These are phyloP conservation scores for Orbilia brochopaga DNA, from an alignment of 2,329 filamentous ascomycete species.

Conservation along the genomic window DNA sequence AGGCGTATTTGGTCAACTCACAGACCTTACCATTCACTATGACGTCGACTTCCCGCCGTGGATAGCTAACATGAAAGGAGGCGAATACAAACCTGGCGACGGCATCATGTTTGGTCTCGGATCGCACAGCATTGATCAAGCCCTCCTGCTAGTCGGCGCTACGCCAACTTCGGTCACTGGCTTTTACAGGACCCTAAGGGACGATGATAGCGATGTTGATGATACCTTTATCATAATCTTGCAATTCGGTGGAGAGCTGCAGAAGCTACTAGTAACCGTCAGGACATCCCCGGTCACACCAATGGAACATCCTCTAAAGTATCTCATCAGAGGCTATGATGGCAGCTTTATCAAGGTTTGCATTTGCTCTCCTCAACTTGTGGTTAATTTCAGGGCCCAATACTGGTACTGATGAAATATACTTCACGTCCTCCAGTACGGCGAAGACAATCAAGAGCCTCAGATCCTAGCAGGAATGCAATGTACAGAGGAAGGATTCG, in stretches of 20 bases:
- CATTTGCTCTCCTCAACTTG: background rate
- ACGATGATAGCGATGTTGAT: slow-evolving; percentile 54
- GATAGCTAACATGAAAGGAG: slow-evolving; percentile 52
- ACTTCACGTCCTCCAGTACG: slow-evolving; percentile 19
- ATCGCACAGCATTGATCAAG: slow-evolving; percentile 58
- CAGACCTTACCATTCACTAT: slow-evolving; percentile 53
- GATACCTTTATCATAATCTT: slow-evolving; percentile 53
- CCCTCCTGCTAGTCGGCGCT: slow-evolving; percentile 57
- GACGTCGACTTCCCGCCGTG: slow-evolving; percentile 52
- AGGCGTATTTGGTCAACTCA: slow-evolving; percentile 51
- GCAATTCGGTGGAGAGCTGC: slow-evolving; percentile 31
- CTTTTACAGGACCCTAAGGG: slow-evolving; percentile 56
- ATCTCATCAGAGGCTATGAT: slow-evolving; percentile 56
- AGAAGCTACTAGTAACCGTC: slow-evolving; percentile 56
- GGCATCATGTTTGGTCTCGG: slow-evolving; percentile 58
- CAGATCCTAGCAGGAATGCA: slow-evolving; percentile 39
- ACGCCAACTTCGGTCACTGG: slow-evolving; percentile 52
- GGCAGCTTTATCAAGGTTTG: slow-evolving; percentile 59
- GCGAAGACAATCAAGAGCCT: slow-evolving; percentile 44
- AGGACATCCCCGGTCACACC: slow-evolving; percentile 56
- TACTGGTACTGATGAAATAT: background rate
- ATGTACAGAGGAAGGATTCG: slow-evolving; percentile 41
- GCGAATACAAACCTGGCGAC: slow-evolving; percentile 52
- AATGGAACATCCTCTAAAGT: slow-evolving; percentile 56
- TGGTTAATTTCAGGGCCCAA: background rate